Evolutionary conservation across 2,329 filamentous ascomycete genomes (phyloP).

Genomic region (Scedosporium apiospermum): DNA sequence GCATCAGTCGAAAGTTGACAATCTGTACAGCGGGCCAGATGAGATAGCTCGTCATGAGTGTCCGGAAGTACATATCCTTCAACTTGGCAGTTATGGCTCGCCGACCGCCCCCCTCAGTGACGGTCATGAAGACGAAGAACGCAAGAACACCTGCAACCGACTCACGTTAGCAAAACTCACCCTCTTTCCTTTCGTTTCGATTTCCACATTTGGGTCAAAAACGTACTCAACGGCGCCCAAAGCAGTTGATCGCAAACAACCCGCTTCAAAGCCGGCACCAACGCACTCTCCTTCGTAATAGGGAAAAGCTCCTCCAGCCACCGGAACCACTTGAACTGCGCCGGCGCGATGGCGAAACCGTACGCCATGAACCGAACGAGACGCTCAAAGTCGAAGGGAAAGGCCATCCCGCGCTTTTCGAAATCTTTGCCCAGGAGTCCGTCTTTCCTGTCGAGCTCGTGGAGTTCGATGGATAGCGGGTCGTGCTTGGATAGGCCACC

Average conservation of each 20-base stretch:
- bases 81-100: slow-evolving; percentile 76
- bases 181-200: neutral
- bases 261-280: slow-evolving; percentile 74
- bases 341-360: slow-evolving; percentile 88
- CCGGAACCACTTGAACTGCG: slow-evolving; percentile 94
- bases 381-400: slow-evolving; percentile 91
- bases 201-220: neutral
- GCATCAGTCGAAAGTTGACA: slow-evolving; percentile 92
- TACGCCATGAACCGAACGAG: slow-evolving; percentile 95
- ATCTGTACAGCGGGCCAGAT: slow-evolving; percentile 95
- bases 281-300: slow-evolving; percentile 65
- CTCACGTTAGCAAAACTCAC: neutral
- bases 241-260: slow-evolving; percentile 88
- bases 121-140: slow-evolving; percentile 95
- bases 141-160: slow-evolving; percentile 48
- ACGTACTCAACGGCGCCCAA: slow-evolving; percentile 67
- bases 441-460: slow-evolving; percentile 76
- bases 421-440: slow-evolving; percentile 3
- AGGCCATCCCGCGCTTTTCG: slow-evolving; percentile 46
- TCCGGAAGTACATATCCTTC: slow-evolving; percentile 85
- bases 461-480: slow-evolving; percentile 74
- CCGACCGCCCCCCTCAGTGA: slow-evolving; percentile 83
- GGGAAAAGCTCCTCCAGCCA: slow-evolving; percentile 78
- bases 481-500: slow-evolving; percentile 55
- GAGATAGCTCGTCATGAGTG: slow-evolving; percentile 89